Evolutionary conservation across 345 rosid species (phyloP).

Genomic region (Gynandropsis gynandra): DNA sequence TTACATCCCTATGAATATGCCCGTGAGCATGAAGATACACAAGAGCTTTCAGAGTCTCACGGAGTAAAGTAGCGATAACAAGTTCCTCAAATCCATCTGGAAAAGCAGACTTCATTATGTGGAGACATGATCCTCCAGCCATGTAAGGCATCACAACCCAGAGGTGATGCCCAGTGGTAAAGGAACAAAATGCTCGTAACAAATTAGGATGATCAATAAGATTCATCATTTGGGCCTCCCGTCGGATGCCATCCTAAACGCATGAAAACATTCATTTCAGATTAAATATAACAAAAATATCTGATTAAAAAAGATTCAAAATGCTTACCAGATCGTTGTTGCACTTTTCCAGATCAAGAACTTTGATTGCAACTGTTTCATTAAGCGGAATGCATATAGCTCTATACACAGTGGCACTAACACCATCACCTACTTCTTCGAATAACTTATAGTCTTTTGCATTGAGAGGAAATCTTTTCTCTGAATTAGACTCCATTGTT

Average conservation of each 20-base stretch:
- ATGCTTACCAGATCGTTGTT: conserved; percentile 60
- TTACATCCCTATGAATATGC: conserved; percentile 90
- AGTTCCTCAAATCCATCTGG: conserved; percentile 86
- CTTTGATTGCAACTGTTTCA: conserved; percentile 73
- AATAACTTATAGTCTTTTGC: conserved; percentile 64
- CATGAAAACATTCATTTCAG: not conserved
- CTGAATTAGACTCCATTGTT: conserved; percentile 24
- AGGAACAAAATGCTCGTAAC: conserved; percentile 65
- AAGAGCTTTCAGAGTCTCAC: conserved; percentile 74
- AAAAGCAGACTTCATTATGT: conserved; percentile 57
- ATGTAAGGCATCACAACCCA: conserved; percentile 97
- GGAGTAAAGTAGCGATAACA: conserved; percentile 64
- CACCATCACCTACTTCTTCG: conserved; percentile 90
- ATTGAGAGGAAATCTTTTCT: conserved; percentile 50
- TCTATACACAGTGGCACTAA: conserved; percentile 68
- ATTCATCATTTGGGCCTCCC: conserved; percentile 76
- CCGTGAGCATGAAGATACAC: conserved; percentile 79
- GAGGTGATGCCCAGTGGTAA: conserved; percentile 47
- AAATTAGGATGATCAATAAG: conserved; percentile 67
- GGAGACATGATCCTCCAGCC: conserved; percentile 85
- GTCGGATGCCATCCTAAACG: conserved; percentile 64
- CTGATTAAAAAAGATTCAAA: not conserved
- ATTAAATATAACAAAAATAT: no score
- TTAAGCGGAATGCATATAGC: conserved; percentile 72
- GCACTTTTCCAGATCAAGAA: conserved; percentile 78